These are phyloP conservation scores for Thalia dealbata DNA, from an alignment of 176 grass and related monocot species.

Conservation along the genomic window DNA sequence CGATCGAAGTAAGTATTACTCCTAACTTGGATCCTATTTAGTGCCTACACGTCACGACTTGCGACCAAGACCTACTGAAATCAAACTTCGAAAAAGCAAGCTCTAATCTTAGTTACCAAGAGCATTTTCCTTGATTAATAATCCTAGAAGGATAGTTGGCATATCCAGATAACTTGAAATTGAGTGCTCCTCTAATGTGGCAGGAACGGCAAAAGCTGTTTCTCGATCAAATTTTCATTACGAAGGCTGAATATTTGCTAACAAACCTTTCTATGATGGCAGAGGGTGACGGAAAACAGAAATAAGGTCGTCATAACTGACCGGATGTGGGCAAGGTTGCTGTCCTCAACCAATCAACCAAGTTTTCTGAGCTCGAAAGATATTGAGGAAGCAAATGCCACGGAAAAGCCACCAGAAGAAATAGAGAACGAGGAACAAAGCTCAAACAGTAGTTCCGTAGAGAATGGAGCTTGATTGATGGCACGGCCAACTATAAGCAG, in stretches of 20 bases:
- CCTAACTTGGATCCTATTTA: neutral
- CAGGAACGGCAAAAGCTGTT: neutral
- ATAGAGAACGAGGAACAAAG: neutral
- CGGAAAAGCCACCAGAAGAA: neutral
- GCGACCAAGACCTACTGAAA: neutral
- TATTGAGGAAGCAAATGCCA: neutral
- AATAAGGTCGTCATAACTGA: constrained; percentile 18
- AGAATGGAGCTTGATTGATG: neutral
- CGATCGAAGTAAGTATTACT: constrained; percentile 72
- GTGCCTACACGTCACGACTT: neutral
- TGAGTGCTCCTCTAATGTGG: too few relatives aligned
- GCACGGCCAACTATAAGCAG: neutral
- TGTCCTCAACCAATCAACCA: constrained; percentile 17
- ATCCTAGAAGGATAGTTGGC: too few relatives aligned
- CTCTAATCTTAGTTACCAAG: too few relatives aligned
- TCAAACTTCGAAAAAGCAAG: too few relatives aligned
- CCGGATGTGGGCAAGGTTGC: constrained; percentile 14
- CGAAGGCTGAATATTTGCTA: neutral
- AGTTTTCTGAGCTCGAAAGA: constrained; percentile 13
- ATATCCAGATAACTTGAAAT: too few relatives aligned
- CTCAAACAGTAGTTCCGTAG: neutral
- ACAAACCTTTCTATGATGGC: neutral
- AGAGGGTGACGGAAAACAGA: constrained; percentile 13
- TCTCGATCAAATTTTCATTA: neutral
- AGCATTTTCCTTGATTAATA: too few relatives aligned